Evolutionary conservation across 1,284 basidiomycete species (phyloP), one percentile per base, ranked within the genome.

Genomic region (Apiotrichum gamsii): DNA sequence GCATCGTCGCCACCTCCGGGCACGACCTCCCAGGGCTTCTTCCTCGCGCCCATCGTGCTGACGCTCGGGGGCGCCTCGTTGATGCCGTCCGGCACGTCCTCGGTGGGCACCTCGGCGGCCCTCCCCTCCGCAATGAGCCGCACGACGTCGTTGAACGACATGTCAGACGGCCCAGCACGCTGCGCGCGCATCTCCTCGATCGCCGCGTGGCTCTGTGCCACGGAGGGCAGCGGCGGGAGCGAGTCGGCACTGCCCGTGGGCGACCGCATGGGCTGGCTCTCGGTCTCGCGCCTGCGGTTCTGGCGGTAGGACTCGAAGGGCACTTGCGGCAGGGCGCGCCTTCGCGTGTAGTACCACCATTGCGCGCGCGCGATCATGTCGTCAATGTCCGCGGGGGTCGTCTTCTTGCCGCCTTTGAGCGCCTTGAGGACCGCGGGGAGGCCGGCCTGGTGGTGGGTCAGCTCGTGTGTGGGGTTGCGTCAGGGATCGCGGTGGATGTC

Each of bases 331-430:
- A 4, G 33, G 18, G 30, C 41, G n/a, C n/a, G n/a, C 18, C 8
- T 38, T 33, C 33, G 29, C 5, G 57, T 62, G 43, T 62, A 69
- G 54, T 65, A 69, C 52, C 64, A 67, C 67, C 67, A 69, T 41
- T 69, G 67, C 21, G 67, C 65, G 24, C 60, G 52, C 15, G 54
- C 62, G 5, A 69, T 65, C 36, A 64, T 56, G 35, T 63, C 61
- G 56, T 69, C 67, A 19, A 69, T 67, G 44, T 64, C 47, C 14
- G 54, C 51, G n/a, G 59, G 47, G 15, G 37, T 40, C 18, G 46
- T 48, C 23, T 28, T 47, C 24, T 49, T 49, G 33, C 61, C 58
- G 9, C 57, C 60, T 39, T 60, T 60, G 20, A 63, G 60, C 14
- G 54, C 51, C 29, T 49, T 45, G 41, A 67, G 58, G n/a, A 69